phyloP scores from a whole-genome alignment of 2,329 filamentous ascomycete species.

The Beauveria brongniartii region DNA sequence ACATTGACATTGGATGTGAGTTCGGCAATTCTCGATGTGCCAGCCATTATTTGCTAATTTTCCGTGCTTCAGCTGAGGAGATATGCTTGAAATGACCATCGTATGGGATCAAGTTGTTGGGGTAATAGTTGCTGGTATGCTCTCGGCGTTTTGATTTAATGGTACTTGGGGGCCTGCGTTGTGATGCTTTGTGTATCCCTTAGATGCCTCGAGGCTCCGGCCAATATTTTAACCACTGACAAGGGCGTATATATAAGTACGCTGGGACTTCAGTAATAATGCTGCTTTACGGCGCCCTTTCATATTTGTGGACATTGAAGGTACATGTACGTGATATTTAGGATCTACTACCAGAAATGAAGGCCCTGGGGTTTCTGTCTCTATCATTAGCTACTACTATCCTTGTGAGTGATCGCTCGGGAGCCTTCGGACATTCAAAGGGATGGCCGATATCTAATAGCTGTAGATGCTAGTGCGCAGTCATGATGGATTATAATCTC shows the following conservation, averaged over 20 bases:
- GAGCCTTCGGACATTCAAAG: too few relatives aligned
- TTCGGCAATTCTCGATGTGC: conserved; percentile 14
- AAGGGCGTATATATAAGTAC: too few relatives aligned
- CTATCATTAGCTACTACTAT: too few relatives aligned
- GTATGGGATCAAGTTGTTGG: neutral
- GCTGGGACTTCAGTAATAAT: too few relatives aligned
- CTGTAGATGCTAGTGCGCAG: neutral
- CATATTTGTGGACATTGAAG: too few relatives aligned
- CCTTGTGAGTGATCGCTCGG: too few relatives aligned
- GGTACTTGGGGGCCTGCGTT: neutral
- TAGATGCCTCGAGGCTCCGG: neutral
- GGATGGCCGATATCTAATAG: too few relatives aligned
- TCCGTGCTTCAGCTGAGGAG: conserved; percentile 22
- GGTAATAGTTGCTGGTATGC: neutral
- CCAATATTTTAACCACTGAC: neutral
- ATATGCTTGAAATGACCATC: conserved; percentile 20
- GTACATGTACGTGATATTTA: too few relatives aligned
- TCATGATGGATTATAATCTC: neutral
- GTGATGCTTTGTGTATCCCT: neutral
- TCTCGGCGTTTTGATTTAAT: conserved; percentile 4
- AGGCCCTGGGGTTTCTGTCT: too few relatives aligned
- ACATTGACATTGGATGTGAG: conserved; percentile 93
- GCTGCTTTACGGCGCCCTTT: too few relatives aligned
- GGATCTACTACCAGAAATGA: too few relatives aligned
- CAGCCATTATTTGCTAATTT: conserved; percentile 14